Evolutionary conservation across 495 filamentous ascomycete genomes (phyloP).

Genomic region (Penicillium verhagenii): DNA sequence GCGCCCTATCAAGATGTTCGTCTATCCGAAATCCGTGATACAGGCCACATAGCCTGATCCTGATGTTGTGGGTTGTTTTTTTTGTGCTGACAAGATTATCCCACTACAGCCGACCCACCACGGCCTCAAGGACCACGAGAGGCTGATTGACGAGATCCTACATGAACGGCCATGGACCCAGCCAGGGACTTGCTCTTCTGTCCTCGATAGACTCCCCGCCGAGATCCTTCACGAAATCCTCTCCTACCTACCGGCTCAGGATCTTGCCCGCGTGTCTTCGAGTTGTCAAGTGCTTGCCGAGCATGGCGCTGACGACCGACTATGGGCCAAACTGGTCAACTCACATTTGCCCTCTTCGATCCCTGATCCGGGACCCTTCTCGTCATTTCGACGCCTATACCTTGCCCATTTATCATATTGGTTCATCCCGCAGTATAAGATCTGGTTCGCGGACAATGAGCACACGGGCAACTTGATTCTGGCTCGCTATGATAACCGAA

Average conservation of each 20-base stretch:
- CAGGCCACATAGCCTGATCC: not conserved
- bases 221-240: conserved; percentile 65
- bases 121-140: not conserved
- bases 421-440: conserved; percentile 74
- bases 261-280: conserved; percentile 52
- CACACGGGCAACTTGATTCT: conserved; percentile 69
- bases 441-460: conserved; percentile 83
- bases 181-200: conserved; percentile 1
- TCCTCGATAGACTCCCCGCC: conserved; percentile 52
- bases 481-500: conserved; percentile 66
- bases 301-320: conserved; percentile 53
- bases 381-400: conserved; percentile 67
- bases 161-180: conserved; percentile 4
- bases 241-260: conserved; percentile 55
- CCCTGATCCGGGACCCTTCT: conserved; percentile 52
- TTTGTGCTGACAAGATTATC: not conserved
- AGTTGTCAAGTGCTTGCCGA: conserved; percentile 55
- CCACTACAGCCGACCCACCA: conserved; percentile 2
- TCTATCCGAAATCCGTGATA: not conserved
- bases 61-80: not conserved
- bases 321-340: conserved; percentile 65
- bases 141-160: conserved; percentile 13
- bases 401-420: conserved; percentile 74
- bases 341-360: conserved; percentile 54
- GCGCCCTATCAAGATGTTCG: not conserved